Evolutionary conservation across 208 protist species (phyloP), one percentile per base, ranked within the genome.

Genomic region (Leishmania martiniquensis): DNA sequence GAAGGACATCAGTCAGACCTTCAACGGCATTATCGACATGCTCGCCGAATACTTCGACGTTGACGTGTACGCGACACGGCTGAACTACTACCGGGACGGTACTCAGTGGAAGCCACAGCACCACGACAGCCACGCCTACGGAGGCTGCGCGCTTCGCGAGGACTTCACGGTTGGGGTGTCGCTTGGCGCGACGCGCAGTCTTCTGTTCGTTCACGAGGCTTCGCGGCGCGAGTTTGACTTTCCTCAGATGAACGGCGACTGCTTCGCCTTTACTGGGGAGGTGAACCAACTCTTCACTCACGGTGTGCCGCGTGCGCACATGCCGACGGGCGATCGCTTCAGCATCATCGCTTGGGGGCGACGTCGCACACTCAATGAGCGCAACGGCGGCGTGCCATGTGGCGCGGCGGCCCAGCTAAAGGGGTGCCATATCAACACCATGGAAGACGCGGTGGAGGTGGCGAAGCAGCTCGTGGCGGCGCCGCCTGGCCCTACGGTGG

Each of bases 51-150:
- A 96, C 84, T 98, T 97, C 75, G 94, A 98, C 76, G 70, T 97
- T 1, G 95, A 98, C 32, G 88, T 97, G 57, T 98, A 96, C 86
- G 95, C 95, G 22, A 95, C 93, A 13, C 85, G 96, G 34, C 86
- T 98, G 52, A 98, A 98, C 76, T 97, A 97, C 81, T 98, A 98
- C 83, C 88, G 91, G 9, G 92, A 98, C 72, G 93, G 93, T 0
- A 89, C 87, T 0, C 92, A 97, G 75, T 98, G 96, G 96, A 98
- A 98, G 84, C 95, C 96, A 52, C 95, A 97, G 84, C 96, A 98
- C 75, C 93, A 97, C 76, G 96, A 98, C 88, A 97, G 92, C 78
- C 96, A 98, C 85, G 94, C 96, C 17, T 98, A 97, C 77, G 94
- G 87, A 62, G 92, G 86, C 1, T 77, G 89, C 32, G 83, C 75